Base-by-base conservation (phyloP, 2,329 filamentous ascomycete species). In the Sclerotinia minor region DNA sequence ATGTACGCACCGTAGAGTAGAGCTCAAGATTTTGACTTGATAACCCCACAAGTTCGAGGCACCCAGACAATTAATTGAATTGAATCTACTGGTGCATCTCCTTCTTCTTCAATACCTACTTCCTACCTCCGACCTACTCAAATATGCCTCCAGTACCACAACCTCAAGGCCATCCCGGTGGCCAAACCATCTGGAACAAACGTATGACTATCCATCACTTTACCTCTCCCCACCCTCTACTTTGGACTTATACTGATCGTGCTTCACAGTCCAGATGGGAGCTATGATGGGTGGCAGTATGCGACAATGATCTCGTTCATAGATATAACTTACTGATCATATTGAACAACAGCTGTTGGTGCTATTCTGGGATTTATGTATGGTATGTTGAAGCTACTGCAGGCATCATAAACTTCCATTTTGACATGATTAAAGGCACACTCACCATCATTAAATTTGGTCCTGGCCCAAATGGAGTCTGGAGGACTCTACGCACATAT, bases 321-420 rank as follows among this genome's bases (percentile, higher is more conserved):
- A 35, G 32, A 24, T 11, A 29, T 32, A 58, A 44, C 4, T 38
- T 32, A 49, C 41, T 69, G 57, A 50, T 65, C 50, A 72, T 32
- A 32, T n/a, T 24, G 35, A 17, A 65, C 4, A 69, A 19, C 75
- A 98, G 95, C 93, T 80, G 95, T 99, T 71, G 95, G 95, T 71
- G 84, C 92, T 64, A 97, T 97, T 78, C 97, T 99, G 81, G 95
- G 95, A 72, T 98, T 99, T 83, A 96, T 99, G 76, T 97, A 95
- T 75, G 95, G 94, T 96, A 83, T 63, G 83, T 75, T 67, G 60
- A 49, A 50, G 29, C 45, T 50, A 29, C 29, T 26, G 15, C n/a
- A 26, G 59, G n/a, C 3, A n/a, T 66, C 6, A 38, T 26, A 41
- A 41, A 26, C 29, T 13, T 29, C 29, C 64, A 53, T 35, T 24